Conservation (phyloP, 805 yeast genomes). For the Schizosaccharomyces lindneri region DNA sequence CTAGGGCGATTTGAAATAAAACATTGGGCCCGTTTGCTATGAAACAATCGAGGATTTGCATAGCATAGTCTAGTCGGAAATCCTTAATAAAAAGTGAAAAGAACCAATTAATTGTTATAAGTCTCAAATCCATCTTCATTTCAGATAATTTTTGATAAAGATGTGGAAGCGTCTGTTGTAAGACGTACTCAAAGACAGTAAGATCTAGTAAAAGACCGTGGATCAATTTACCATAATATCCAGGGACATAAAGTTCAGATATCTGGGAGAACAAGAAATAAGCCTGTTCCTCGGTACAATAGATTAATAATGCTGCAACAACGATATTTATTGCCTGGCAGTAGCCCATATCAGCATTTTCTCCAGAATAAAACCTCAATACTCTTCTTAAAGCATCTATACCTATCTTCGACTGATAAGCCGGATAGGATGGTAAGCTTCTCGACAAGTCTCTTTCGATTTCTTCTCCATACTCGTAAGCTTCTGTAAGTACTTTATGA, state of each 20-base stretch:
- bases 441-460: constrained; percentile 88
- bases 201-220: constrained; percentile 90
- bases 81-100: constrained; percentile 68
- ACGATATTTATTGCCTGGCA: constrained; percentile 96
- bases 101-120: constrained; percentile 91
- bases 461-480: constrained; percentile 46
- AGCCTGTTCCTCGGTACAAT: constrained; percentile 88
- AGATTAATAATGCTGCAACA: constrained; percentile 25
- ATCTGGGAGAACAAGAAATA: constrained; percentile 69
- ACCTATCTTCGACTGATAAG: constrained; percentile 71
- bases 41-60: constrained; percentile 71
- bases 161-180: constrained; percentile 70
- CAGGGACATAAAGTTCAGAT: constrained; percentile 74
- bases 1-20: constrained; percentile 77
- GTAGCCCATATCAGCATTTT: constrained; percentile 87
- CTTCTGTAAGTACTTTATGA: constrained; percentile 14
- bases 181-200: constrained; percentile 72
- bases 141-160: constrained; percentile 58
- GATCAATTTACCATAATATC: constrained; percentile 91
- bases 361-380: constrained; percentile 85
- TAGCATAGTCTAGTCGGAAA: constrained; percentile 86
- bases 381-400: constrained; percentile 66
- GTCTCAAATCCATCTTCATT: constrained; percentile 73
- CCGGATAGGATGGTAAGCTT: constrained; percentile 86
- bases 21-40: constrained; percentile 75